A percentile compares a stretch with the other conserved stretches of the same genome.
Evolutionary conservation across 768 basidiomycete species (phyloP).

Genomic region (Lentinula raphanica): DNA sequence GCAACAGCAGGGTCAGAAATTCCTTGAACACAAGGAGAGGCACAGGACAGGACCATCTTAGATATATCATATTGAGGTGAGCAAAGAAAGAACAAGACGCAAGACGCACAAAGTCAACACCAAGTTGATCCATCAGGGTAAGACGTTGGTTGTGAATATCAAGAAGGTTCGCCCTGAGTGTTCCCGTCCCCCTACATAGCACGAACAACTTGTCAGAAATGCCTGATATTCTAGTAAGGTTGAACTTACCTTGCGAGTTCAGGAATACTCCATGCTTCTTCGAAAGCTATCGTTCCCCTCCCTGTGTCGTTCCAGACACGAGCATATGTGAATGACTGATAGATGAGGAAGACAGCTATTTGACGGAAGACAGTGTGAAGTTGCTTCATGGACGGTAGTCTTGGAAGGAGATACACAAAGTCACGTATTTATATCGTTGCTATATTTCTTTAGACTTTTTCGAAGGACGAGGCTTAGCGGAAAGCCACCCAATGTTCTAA

Average conservation of each 20-base stretch:
- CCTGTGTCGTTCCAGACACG: conserved; percentile 7
- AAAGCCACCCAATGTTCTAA: too few relatives aligned
- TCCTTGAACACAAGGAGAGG: conserved; percentile 16
- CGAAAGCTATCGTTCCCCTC: not conserved
- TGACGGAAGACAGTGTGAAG: too few relatives aligned
- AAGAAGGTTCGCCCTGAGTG: conserved; percentile 1
- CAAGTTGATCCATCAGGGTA: conserved; percentile 4
- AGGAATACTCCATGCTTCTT: conserved; percentile 5
- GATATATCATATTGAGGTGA: not conserved
- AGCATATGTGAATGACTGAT: not conserved
- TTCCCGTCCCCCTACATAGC: not conserved
- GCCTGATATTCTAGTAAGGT: not conserved
- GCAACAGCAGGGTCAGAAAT: conserved; percentile 5
- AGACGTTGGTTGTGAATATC: conserved; percentile 8
- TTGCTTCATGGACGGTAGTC: not conserved
- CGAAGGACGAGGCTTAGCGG: too few relatives aligned
- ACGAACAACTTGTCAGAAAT: too few relatives aligned
- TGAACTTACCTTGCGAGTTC: not conserved
- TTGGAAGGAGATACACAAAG: not conserved
- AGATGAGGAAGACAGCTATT: not conserved
- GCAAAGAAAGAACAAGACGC: not conserved
- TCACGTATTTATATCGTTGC: not conserved
- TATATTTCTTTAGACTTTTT: too few relatives aligned
- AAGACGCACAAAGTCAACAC: not conserved
- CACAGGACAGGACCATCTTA: conserved; percentile 8